Base-by-base conservation (phyloP, 2,329 filamentous ascomycete genomes). In the Pseudogymnoascus sp. region DNA sequence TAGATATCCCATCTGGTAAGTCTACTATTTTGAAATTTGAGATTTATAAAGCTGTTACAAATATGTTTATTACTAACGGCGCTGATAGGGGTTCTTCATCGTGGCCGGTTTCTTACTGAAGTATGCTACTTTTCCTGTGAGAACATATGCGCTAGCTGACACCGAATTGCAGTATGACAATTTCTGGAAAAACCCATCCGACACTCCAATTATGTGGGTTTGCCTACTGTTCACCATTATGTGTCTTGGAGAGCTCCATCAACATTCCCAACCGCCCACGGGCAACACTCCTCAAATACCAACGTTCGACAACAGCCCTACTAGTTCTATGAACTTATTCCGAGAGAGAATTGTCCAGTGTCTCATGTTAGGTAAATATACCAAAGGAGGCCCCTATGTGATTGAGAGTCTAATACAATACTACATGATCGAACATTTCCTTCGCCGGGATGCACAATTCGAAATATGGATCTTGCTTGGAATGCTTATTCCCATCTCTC, bases 401-500 rank as follows among this genome's bases (percentile, higher is more conserved):
- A 53, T 74, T 14, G 69, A 72, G 62, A 69, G 68, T 12, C 37
- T 74, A 14, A 67, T 73, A 25, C 42, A 66, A 6, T 64, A 68
- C 62, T 64, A 68, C 38, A 63, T 60, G 40, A 66, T 60, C 37
- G 70, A 73, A 60, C 67, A 66, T 63, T 25, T 71, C 38, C 64
- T 68, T 67, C 73, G 75, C 40, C 71, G 73, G 59, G 70, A 73
- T 6, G 66, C 68, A n/a, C 72, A 76, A 64, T 71, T 69, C 59
- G 77, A 79, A 65, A 75, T 73, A 1, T 76, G 83, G 70, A 74
- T 84, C 31, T 77, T 83, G 66, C 77, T 80, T 2, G 79, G 80
- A 18, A 77, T 84, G 65, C 79, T 84, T 62, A 78, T 83, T 8
- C 76, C 82, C 12, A 69, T 84, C 33, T 80, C 82, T 1, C 82